Evolutionary conservation across 164 flowering plant species (phyloP).

Genomic region (Stephania yunnanensis): DNA sequence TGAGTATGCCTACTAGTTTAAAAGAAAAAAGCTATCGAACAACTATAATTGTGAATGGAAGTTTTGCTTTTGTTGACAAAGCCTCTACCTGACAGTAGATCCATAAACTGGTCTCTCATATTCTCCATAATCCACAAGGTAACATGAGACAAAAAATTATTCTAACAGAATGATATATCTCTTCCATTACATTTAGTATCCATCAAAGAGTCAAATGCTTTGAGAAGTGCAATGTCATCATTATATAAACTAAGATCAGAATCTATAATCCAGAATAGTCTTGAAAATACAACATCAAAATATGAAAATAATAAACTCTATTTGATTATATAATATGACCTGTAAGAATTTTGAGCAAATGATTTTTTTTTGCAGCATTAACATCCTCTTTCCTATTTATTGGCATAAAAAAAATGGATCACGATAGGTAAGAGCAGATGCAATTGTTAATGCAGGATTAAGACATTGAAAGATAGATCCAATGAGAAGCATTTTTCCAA

Average conservation of each 20-base stretch:
- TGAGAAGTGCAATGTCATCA: slow-evolving; percentile 94
- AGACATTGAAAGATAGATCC: slow-evolving; percentile 92
- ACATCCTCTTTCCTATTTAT: slow-evolving; percentile 87
- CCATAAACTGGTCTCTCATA: slow-evolving; percentile 85
- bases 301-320: slow-evolving; percentile 2
- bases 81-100: slow-evolving; percentile 78
- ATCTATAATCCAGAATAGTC: neutral
- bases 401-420: slow-evolving; percentile 88
- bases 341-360: slow-evolving; percentile 97
- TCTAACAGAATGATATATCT: slow-evolving; percentile 85
- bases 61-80: slow-evolving; percentile 57
- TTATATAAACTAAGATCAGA: slow-evolving; percentile 31
- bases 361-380: slow-evolving; percentile 79
- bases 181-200: slow-evolving; percentile 65
- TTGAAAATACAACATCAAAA: neutral
- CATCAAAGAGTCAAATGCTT: slow-evolving; percentile 89
- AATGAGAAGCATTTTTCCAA: slow-evolving; percentile 96
- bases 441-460: slow-evolving; percentile 88
- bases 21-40: neutral
- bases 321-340: slow-evolving; percentile 33
- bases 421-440: slow-evolving; percentile 90
- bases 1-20: no score
- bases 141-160: slow-evolving; percentile 69
- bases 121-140: slow-evolving; percentile 93
- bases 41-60: neutral